Base-by-base conservation (phyloP, 78 protist genomes). In the Trichosphaerium sp. region DNA sequence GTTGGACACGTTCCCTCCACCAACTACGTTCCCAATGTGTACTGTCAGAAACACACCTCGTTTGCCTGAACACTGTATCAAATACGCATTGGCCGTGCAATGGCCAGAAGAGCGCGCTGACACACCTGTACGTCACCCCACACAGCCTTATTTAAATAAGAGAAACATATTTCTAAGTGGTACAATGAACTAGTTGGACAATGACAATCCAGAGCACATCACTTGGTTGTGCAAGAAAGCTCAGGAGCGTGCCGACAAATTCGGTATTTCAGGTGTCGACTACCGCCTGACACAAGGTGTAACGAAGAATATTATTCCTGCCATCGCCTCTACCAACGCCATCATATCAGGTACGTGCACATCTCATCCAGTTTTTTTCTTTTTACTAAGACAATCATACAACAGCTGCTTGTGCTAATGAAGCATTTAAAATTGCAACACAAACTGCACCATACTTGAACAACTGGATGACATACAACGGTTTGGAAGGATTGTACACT, bases 241-340 rank as follows among this genome's bases (percentile, higher is more conserved):
- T 12, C 38, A 29, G 1, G 70, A 65, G 28, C 72, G 99, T 11
- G 98, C 97, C 0, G 74, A 71, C 15, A 57, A 91, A 35, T 88
- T 49, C 68, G 75, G 76, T 43, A 95, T 95, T 63, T 37, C 26
- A n/a, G 98, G 98, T 14, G 93, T 92, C 11, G 89, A 94, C 25
- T 83, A 65, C 63, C 65, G 74, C 35, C 58, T 90, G 32, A 85
- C 97, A 14, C 85, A 80, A 67, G 96, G 96, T 28, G 96, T 95
- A 5, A 82, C 83, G 26, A 93, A 95, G 83, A 77, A 88, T 72
- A 88, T 96, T 71, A 93, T 96, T 43, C 99, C 99, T 3, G 98
- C 98, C 35, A 83, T 96, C 39, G 99, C 98, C 21, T 71, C 92
- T 14, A 96, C 99, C 74, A 96, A 94, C 69, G 97, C 99, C 28